Evolutionary conservation across 805 yeast species (phyloP), one percentile per base, ranked within the genome.

Genomic region (Kluyveromyces siamensis): DNA sequence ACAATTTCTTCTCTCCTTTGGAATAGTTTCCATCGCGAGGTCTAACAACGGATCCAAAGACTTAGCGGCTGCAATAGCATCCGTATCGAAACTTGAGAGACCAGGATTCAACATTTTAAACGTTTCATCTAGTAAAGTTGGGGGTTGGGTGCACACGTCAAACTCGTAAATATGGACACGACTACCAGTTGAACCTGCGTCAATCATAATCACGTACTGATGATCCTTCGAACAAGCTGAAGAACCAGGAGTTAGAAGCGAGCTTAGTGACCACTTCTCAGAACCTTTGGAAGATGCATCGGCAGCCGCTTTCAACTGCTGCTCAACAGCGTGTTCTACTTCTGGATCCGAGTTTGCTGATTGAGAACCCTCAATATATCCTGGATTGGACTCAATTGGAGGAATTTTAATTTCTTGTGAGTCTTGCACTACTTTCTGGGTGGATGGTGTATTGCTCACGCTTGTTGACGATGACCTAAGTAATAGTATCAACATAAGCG

Each of bases 141-240:
- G 98, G 48, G 96, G 91, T 37, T 85, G 79, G 44, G 73, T 74
- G 63, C 98, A 90, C 48, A 87, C 81, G 70, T 88, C 87, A 71
- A 93, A 93, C 58, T 85, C 81, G 69, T 95, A 93, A 44, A 93
- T 83, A 67, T 95, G 99, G 38, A 93, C 86, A 66, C 99, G 82
- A 14, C 97, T 89, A 33, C 99, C 99, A 14, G 96, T 84, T 1
- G 98, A 90, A 8, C 99, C 99, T 8, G 99, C 99, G 72, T 93
- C 99, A 49, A 93, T 74, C 96, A 93, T 89, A 21, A 93, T 77
- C 30, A 90, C 97, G 58, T 76, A 91, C 61, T 85, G 84, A 36
- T 77, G 68, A 27, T 77, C 72, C 44, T 67, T 65, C 2, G 52
- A 60, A 59, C 80, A 75, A 18, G 56, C 53, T 18, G 62, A n/a